Conservation (phyloP, 768 basidiomycete genomes). For the Mycena rebaudengoi region DNA sequence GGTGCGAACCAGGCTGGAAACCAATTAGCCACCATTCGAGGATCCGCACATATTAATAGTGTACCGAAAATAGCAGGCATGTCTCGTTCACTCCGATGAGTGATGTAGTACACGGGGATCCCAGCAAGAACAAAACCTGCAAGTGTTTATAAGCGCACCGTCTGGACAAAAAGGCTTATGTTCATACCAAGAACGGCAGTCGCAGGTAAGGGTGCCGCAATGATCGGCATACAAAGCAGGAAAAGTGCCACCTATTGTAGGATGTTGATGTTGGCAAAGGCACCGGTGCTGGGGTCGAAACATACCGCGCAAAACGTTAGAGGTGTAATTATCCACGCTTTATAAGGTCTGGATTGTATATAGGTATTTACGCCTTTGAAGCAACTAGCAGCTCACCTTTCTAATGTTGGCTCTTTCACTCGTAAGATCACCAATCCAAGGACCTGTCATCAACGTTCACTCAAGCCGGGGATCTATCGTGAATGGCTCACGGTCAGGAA, state of each 20-base stretch:
- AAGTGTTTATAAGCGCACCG: constrained; percentile 11
- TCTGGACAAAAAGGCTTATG: not conserved
- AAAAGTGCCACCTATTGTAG: constrained; percentile 79
- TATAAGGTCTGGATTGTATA: constrained; percentile 76
- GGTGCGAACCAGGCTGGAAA: constrained; percentile 51
- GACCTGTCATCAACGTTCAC: constrained; percentile 58
- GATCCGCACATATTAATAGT: constrained; percentile 27
- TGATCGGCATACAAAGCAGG: constrained; percentile 91
- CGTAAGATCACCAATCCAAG: constrained; percentile 89
- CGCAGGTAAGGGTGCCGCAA: constrained; percentile 91
- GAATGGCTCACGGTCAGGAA: constrained; percentile 73
- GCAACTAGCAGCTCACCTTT: constrained; percentile 61
- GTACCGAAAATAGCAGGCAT: constrained; percentile 52
- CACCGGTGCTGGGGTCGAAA: constrained; percentile 27
- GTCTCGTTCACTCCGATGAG: constrained; percentile 60
- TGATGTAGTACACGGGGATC: constrained; percentile 85
- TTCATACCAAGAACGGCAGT: constrained; percentile 82
- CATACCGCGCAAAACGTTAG: constrained; percentile 87
- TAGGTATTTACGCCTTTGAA: not conserved
- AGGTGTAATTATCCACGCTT: constrained; percentile 91
- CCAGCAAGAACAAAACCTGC: constrained; percentile 82
- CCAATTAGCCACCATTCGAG: constrained; percentile 21
- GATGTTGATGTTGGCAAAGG: constrained; percentile 7
- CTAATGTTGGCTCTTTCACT: constrained; percentile 88
- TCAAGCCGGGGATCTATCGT: not conserved